Evolutionary conservation across 306 rosid species (phyloP).

Genomic region (Crotalaria pallida): DNA sequence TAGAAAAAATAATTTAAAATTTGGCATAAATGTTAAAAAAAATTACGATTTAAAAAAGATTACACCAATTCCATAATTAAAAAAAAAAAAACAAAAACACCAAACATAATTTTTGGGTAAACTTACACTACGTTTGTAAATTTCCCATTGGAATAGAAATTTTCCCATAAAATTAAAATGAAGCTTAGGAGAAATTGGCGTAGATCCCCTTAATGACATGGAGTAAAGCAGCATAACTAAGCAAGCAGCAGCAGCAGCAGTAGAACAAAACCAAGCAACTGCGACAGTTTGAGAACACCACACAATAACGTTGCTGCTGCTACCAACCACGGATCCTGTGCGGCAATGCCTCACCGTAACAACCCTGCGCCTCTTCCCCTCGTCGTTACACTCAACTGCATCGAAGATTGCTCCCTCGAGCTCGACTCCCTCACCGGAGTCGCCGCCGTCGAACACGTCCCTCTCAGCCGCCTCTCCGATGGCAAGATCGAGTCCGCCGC

Average conservation of each 20-base stretch:
- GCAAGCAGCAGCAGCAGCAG: not conserved
- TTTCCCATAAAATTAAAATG: too few species aligned
- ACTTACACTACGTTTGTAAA: too few species aligned
- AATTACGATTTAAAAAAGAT: too few species aligned
- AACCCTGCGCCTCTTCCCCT: constrained; percentile 57
- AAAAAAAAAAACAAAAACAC: too few species aligned
- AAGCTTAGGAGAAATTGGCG: too few species aligned
- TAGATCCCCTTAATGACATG: too few species aligned
- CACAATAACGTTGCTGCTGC: not conserved
- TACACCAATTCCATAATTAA: too few species aligned
- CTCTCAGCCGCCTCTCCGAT: constrained; percentile 77
- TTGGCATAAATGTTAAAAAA: too few species aligned
- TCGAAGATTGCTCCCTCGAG: constrained; percentile 82
- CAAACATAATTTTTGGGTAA: too few species aligned
- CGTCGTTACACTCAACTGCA: constrained; percentile 85
- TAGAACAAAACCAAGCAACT: not conserved
- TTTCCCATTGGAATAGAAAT: too few species aligned
- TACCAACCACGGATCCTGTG: constrained; percentile 36
- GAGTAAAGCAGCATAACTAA: not conserved
- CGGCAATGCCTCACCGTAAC: constrained; percentile 68
- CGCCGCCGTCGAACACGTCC: constrained; percentile 79
- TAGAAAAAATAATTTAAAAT: too few species aligned
- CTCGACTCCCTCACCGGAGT: constrained; percentile 71
- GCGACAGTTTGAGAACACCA: not conserved
- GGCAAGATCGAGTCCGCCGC: constrained; percentile 92